phyloP scores from a whole-genome alignment of 257 asterid species.

The Penstemon barbatus region DNA sequence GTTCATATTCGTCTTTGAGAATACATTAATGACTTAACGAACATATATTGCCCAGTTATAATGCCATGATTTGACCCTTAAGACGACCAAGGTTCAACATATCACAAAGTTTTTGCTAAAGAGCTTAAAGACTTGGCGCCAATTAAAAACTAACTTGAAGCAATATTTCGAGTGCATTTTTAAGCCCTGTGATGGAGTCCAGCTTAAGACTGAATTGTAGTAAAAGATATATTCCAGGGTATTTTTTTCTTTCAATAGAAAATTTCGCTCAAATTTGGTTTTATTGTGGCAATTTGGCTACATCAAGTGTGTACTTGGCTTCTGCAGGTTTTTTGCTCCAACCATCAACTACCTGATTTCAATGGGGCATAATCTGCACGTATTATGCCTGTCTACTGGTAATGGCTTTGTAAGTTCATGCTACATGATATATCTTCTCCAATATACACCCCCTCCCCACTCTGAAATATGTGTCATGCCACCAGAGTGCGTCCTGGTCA shows the following conservation, averaged over 20 bases:
- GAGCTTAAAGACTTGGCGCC: too few species aligned
- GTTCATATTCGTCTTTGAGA: neutral
- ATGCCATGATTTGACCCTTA: too few species aligned
- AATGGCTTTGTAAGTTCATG: conserved; percentile 28
- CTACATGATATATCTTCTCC: neutral
- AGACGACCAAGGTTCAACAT: too few species aligned
- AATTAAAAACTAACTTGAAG: neutral
- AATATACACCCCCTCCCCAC: too few species aligned
- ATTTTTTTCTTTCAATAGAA: neutral
- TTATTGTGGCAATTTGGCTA: conserved; percentile 19
- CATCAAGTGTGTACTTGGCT: neutral
- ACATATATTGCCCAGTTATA: too few species aligned
- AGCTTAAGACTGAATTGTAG: neutral
- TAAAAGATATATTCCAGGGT: neutral
- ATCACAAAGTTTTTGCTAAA: too few species aligned
- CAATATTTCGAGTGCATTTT: neutral
- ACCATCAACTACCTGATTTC: conserved; percentile 63
- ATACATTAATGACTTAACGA: too few species aligned
- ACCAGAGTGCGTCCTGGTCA: neutral
- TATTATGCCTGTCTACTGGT: conserved; percentile 88
- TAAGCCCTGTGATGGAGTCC: neutral
- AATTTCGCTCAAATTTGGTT: neutral
- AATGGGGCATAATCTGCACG: conserved; percentile 61
- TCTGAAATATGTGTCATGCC: neutral
- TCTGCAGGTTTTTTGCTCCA: conserved; percentile 89